Evolutionary conservation across 1,139 yeast species (phyloP), one percentile per base, ranked within the genome.

Genomic region (Tardiomyces blankii): DNA sequence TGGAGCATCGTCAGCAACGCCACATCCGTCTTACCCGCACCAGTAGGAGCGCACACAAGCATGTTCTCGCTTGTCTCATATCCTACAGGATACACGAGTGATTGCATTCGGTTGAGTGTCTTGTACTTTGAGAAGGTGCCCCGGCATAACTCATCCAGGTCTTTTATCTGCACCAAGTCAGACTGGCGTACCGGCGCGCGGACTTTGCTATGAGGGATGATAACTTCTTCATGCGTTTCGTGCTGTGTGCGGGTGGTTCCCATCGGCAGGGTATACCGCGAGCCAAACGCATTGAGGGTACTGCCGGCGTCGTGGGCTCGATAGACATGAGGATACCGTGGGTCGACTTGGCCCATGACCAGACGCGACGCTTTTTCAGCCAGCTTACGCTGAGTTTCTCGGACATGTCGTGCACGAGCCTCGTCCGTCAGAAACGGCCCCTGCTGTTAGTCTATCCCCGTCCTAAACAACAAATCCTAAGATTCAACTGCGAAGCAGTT

Each of bases 21-120:
- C 39, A 93, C 95, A 63, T 93, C 97, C 0, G 99, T 93, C 60
- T 91, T 91, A 74, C 99, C 99, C 7, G 98, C 97, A 72, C 99
- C 98, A 0, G 99, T 91, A 2, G 99, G 99, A 0, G 99, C 99
- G 76, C 98, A 91, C 1, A 91, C 89, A 44, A 91, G 72, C 96
- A 93, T 84, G 58, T 93, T 91, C 56, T 89, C 96, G 63, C 87
- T 89, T 6, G 97, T 83, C 46, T 82, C 79, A 60, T 91, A 93
- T 0, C 96, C 98, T 16, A 88, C 84, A 0, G 95, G 95, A 54
- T 74, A 93, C 1, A 93, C 95, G 51, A 93, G 72, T 25, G 96
- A 82, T 63, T 93, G 99, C 76, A 93, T 83, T 53, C 86, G 78
- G 64, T 93, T 93, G 53, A 93, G 72, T 0, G 83, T 73, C 44